Base-by-base conservation (phyloP, 2,329 filamentous ascomycete species). In the Penicillium sclerotiorum region DNA sequence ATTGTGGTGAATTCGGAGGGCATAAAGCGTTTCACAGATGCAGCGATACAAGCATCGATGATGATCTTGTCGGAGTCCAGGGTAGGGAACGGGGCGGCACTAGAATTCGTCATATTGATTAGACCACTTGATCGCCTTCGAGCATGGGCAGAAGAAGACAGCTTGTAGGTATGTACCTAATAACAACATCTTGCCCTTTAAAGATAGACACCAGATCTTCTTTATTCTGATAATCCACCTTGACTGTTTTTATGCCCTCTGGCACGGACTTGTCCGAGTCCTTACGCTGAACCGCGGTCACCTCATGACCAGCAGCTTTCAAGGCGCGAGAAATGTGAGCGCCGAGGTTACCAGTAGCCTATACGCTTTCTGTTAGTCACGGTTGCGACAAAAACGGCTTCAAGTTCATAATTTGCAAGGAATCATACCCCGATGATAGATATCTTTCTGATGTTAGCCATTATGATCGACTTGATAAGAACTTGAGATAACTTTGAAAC, bases 11-110 rank as follows among this genome's bases (percentile, higher is more conserved):
- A 78, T 46, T 69, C 69, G 47, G 70, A 72, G 2, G 76, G 75
- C 6, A 78, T 68, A 47, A 77, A 79, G 13, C 77, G 69, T 33
- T 67, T 63, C 1, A 78, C 69, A 1, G 73, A 72, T 1, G 72
- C 73, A 18, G 66, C 58, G 42, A 75, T 72, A 3, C 71, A 66
- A 8, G 75, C 76, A n/a, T 50, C 45, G 20, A 54, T 50, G 55
- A 56, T 60, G 12, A 37, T 12, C 15, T 38, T 49, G 2, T 53
- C 46, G 4, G 36, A 27, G 12, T 41, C 28, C 4, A 53, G 32
- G 5, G n/a, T 23, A 17, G 36, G 27, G 18, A 42, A 36, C 18
- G 25, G 25, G 8, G 38, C 32, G 7, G 45, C 41, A 8, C 32
- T 38, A 38, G 22, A n/a, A n/a, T n/a, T n/a, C n/a, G n/a, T n/a